phyloP scores from a whole-genome alignment of 345 rosid species.

The Jatropha curcas region DNA sequence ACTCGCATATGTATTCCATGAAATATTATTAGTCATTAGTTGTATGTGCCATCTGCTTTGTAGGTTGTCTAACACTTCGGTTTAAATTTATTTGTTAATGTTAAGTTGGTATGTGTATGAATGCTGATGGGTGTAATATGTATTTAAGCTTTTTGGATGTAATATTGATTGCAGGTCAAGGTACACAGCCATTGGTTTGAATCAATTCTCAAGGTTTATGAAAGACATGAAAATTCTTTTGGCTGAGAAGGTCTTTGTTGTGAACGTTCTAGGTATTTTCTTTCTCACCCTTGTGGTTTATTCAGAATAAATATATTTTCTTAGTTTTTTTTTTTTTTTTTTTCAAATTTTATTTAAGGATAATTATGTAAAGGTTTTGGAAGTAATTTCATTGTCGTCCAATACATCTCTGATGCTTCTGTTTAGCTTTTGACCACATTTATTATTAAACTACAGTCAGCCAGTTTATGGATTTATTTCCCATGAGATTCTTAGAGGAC shows the following conservation, averaged over 20 bases:
- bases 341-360: neutral
- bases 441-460: neutral
- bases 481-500: neutral
- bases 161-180: constrained; percentile 37
- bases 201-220: constrained; percentile 58
- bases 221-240: constrained; percentile 65
- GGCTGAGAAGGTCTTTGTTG: constrained; percentile 61
- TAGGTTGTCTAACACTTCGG: neutral
- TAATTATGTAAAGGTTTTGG: neutral
- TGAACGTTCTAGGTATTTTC: constrained; percentile 71
- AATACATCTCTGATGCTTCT: neutral
- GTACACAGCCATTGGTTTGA: constrained; percentile 18
- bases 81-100: neutral
- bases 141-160: neutral
- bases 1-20: neutral
- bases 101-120: neutral
- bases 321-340: too few relatives aligned
- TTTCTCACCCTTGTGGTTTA: neutral
- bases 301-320: too few relatives aligned
- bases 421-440: neutral
- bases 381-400: neutral
- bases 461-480: neutral
- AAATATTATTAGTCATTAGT: neutral
- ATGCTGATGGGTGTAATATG: neutral
- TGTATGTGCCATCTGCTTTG: neutral